phyloP scores from a whole-genome alignment of 2,329 filamentous ascomycete species.

The Grosmannia penicillata region DNA sequence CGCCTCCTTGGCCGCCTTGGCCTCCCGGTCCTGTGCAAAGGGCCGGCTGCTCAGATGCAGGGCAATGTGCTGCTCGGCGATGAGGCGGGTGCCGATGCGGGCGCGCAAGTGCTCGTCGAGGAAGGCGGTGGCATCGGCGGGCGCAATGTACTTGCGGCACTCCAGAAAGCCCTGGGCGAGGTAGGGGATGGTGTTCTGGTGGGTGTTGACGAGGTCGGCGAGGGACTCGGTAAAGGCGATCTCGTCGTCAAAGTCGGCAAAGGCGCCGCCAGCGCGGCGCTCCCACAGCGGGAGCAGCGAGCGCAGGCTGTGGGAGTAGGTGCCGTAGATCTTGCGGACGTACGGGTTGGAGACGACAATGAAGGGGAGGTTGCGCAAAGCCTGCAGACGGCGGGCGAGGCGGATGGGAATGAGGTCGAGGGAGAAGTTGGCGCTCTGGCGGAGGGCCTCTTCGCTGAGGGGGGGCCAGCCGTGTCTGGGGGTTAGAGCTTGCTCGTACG shows the following conservation, averaged over 20 bases:
- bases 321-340: conserved; percentile 86
- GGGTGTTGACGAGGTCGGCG: conserved; percentile 87
- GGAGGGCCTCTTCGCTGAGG: conserved; percentile 62
- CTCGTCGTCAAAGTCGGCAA: conserved; percentile 72
- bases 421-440: conserved; percentile 90
- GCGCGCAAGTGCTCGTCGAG: conserved; percentile 88
- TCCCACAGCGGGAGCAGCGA: conserved; percentile 73
- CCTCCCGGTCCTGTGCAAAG: conserved; percentile 32
- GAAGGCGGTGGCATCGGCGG: conserved; percentile 74
- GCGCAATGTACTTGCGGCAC: conserved; percentile 76
- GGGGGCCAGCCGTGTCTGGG: conserved; percentile 66
- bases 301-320: conserved; percentile 86
- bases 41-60: conserved; percentile 62
- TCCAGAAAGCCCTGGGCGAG: conserved; percentile 88
- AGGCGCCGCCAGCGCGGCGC: conserved; percentile 26
- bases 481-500: neutral
- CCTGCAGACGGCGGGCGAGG: conserved; percentile 85
- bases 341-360: conserved; percentile 98
- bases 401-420: conserved; percentile 83
- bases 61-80: conserved; percentile 94
- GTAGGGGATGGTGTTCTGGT: conserved; percentile 86
- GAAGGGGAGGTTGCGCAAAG: conserved; percentile 83
- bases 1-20: neutral
- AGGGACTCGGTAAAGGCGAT: conserved; percentile 84
- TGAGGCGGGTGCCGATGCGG: conserved; percentile 81